Conservation (phyloP, 208 protist species). For the Trypanosoma brucei region DNA sequence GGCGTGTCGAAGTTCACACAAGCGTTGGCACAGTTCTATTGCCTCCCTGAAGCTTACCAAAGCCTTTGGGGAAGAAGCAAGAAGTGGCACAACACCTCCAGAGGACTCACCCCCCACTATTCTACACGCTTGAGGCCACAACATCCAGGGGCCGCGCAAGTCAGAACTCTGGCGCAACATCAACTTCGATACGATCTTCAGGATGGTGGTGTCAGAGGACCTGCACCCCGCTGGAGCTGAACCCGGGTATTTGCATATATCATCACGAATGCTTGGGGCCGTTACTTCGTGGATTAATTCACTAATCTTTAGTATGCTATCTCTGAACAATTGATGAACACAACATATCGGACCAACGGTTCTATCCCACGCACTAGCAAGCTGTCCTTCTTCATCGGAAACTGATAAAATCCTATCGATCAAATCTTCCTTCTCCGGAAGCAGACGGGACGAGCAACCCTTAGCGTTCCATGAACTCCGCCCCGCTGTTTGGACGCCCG, state of each 20-base stretch:
- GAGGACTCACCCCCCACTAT: neutral
- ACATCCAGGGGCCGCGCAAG: neutral
- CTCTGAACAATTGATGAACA: constrained; percentile 32
- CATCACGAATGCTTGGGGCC: constrained; percentile 6
- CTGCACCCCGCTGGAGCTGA: neutral
- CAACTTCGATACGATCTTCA: constrained; percentile 8
- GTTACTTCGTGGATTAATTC: constrained; percentile 49
- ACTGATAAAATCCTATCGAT: constrained; percentile 28
- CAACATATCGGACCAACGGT: constrained; percentile 43
- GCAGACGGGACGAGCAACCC: no score
- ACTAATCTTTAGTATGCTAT: constrained; percentile 22
- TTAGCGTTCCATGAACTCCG: constrained; percentile 1
- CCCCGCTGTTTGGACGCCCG: neutral
- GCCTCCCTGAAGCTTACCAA: constrained; percentile 27
- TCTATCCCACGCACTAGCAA: constrained; percentile 48
- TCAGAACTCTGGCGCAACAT: neutral
- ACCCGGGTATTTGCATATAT: neutral
- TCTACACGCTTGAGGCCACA: neutral
- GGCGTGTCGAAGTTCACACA: constrained; percentile 5
- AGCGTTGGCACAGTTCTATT: constrained; percentile 16
- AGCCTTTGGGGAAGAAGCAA: constrained; percentile 17
- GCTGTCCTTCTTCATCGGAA: constrained; percentile 11
- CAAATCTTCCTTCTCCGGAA: constrained; percentile 42
- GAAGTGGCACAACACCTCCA: neutral
- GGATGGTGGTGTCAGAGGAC: neutral